phyloP scores from a whole-genome alignment of 2,329 filamentous ascomycete species.

The Cercospora brassicicola region DNA sequence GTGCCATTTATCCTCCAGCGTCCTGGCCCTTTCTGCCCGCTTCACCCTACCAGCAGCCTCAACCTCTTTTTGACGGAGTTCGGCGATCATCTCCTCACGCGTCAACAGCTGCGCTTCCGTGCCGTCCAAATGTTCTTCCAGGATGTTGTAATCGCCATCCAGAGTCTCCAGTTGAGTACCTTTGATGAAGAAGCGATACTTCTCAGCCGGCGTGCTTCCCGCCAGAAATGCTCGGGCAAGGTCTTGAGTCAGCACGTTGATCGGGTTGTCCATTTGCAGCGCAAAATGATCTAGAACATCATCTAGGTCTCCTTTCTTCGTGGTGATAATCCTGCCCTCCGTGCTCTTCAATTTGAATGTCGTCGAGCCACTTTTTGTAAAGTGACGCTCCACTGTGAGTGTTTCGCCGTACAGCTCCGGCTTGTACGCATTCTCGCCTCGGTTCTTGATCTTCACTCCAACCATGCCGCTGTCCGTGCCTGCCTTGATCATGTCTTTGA shows the following conservation, averaged over 20 bases:
- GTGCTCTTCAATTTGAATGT: slow-evolving; percentile 86
- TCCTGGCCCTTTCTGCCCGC: slow-evolving; percentile 64
- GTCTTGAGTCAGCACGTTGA: slow-evolving; percentile 94
- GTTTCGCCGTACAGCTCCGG: slow-evolving; percentile 77
- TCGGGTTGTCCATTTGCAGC: slow-evolving; percentile 91
- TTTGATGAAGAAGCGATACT: slow-evolving; percentile 95
- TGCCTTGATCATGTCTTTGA: slow-evolving; percentile 90
- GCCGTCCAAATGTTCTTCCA: slow-evolving; percentile 74
- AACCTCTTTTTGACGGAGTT: slow-evolving; percentile 59
- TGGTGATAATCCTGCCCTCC: slow-evolving; percentile 70
- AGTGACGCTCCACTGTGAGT: slow-evolving; percentile 89
- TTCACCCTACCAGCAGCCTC: slow-evolving; percentile 66
- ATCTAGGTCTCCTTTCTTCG: slow-evolving; percentile 81
- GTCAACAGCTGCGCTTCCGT: slow-evolving; percentile 64
- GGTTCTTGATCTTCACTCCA: slow-evolving; percentile 85
- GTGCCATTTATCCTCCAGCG: slow-evolving; percentile 53
- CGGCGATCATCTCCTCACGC: slow-evolving; percentile 63
- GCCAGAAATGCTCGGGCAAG: slow-evolving; percentile 92
- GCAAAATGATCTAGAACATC: slow-evolving; percentile 92
- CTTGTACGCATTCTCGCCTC: slow-evolving; percentile 80
- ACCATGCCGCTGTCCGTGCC: slow-evolving; percentile 73
- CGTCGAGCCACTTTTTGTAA: slow-evolving; percentile 65
- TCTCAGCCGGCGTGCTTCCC: slow-evolving; percentile 74
- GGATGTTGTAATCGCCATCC: slow-evolving; percentile 83
- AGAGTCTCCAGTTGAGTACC: slow-evolving; percentile 91